A percentile compares a stretch with the other conserved stretches of the same genome.
Conservation (phyloP, 1,139 yeast genomes). For the Yueomyces sp. region DNA sequence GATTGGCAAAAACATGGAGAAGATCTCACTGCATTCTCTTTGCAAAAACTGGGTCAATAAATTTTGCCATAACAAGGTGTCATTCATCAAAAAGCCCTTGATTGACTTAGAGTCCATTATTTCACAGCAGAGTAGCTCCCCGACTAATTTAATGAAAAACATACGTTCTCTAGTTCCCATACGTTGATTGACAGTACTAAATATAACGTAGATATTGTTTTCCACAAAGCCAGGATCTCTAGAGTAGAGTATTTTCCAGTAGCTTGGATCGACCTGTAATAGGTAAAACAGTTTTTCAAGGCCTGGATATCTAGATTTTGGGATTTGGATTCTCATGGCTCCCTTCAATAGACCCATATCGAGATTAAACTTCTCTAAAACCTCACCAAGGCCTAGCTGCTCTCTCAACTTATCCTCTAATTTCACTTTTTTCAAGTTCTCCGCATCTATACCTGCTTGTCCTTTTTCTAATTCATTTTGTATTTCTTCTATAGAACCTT, state of each 20-base stretch:
- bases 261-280: conserved; percentile 73
- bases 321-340: conserved; percentile 4
- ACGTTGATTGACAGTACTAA: conserved; percentile 18
- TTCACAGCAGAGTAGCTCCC: conserved; percentile 34
- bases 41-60: conserved; percentile 26
- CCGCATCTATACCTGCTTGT: conserved; percentile 62
- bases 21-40: conserved; percentile 29
- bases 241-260: conserved; percentile 46
- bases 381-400: conserved; percentile 12
- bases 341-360: conserved; percentile 4
- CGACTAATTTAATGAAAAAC: conserved; percentile 50
- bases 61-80: conserved; percentile 31
- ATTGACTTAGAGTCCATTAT: conserved; percentile 12
- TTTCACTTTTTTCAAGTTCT: conserved; percentile 61
- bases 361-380: conserved; percentile 11
- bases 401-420: conserved; percentile 14
- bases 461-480: conserved; percentile 59
- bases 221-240: conserved; percentile 17
- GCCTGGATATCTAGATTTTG: conserved; percentile 18
- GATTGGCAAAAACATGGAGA: conserved; percentile 40
- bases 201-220: conserved; percentile 18
- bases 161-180: conserved; percentile 54
- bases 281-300: conserved; percentile 74
- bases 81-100: conserved; percentile 11
- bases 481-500: conserved; percentile 62